These are phyloP conservation scores for Leccinum obscurum DNA, from an alignment of 768 basidiomycete genomes.

Conservation along the genomic window DNA sequence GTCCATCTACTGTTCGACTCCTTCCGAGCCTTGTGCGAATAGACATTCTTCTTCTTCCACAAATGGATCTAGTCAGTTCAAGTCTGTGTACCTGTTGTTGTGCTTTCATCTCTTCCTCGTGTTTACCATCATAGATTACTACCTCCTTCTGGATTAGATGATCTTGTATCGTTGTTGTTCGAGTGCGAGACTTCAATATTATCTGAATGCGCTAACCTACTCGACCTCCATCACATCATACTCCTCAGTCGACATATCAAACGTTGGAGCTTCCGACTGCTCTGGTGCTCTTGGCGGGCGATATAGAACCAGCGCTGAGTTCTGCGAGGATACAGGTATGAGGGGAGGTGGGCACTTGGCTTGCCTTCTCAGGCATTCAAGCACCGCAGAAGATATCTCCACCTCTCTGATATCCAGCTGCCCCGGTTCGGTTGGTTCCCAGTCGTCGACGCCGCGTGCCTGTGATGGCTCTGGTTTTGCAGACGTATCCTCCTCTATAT, in stretches of 20 bases:
- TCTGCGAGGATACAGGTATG: constrained; percentile 17
- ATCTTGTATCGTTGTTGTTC: constrained; percentile 21
- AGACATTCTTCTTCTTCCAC: constrained; percentile 1
- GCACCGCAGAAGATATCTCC: constrained; percentile 45
- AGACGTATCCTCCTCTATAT: constrained; percentile 20
- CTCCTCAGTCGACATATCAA: constrained; percentile 1
- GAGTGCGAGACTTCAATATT: constrained; percentile 9
- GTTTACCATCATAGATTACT: constrained; percentile 27
- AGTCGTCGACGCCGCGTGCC: background rate
- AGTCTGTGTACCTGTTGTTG: constrained; percentile 23
- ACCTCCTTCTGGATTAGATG: constrained; percentile 27
- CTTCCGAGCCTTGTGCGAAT: constrained; percentile 4
- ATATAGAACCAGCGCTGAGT: constrained; percentile 54
- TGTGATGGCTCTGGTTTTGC: constrained; percentile 29
- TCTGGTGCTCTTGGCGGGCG: constrained; percentile 36
- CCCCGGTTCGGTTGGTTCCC: constrained; percentile 29
- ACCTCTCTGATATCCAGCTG: constrained; percentile 28
- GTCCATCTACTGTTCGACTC: background rate
- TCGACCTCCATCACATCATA: constrained; percentile 61
- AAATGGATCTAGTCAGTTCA: constrained; percentile 14
- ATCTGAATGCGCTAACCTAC: constrained; percentile 11
- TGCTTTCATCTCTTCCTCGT: constrained; percentile 20
- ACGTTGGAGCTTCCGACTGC: background rate
- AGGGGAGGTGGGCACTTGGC: constrained; percentile 24
- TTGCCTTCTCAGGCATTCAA: constrained; percentile 45